Evolutionary conservation across 495 filamentous ascomycete species (phyloP).

Genomic region (Trypethelium eluteriae): DNA sequence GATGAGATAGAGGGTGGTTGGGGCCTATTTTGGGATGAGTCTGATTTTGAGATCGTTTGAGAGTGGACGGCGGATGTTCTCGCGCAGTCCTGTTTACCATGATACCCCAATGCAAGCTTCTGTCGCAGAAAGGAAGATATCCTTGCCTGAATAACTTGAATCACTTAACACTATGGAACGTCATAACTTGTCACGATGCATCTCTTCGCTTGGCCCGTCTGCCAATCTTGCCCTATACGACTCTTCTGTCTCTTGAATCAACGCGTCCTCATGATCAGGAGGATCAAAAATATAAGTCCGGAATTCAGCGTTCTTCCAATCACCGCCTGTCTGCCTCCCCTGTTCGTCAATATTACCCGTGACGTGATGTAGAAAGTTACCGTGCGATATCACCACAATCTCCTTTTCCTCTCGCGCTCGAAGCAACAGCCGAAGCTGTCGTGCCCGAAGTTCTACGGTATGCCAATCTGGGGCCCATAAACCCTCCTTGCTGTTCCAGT

Average conservation of each 20-base stretch:
- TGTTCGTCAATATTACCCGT: conserved; percentile 1
- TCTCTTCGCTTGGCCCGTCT: not conserved
- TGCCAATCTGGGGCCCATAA: not conserved
- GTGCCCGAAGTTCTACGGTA: not conserved
- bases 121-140: not conserved
- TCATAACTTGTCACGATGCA: not conserved
- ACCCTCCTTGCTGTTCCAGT: not conserved
- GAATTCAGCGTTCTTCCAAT: conserved; percentile 2
- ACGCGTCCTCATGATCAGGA: conserved; percentile 6
- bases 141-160: not conserved
- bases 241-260: conserved; percentile 5
- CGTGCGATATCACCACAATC: conserved; percentile 4
- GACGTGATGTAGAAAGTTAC: conserved; percentile 5
- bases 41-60: not conserved
- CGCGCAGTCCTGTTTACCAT: not conserved
- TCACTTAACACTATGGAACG: not conserved
- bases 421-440: not conserved
- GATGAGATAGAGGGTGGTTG: not conserved
- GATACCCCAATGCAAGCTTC: not conserved
- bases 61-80: not conserved
- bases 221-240: not conserved
- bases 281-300: conserved; percentile 4
- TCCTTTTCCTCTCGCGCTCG: not conserved
- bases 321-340: not conserved
- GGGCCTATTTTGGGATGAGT: not conserved